phyloP scores from a whole-genome alignment of 371 early-diverging fungal species.

The Zopfochytrium polystomum region DNA sequence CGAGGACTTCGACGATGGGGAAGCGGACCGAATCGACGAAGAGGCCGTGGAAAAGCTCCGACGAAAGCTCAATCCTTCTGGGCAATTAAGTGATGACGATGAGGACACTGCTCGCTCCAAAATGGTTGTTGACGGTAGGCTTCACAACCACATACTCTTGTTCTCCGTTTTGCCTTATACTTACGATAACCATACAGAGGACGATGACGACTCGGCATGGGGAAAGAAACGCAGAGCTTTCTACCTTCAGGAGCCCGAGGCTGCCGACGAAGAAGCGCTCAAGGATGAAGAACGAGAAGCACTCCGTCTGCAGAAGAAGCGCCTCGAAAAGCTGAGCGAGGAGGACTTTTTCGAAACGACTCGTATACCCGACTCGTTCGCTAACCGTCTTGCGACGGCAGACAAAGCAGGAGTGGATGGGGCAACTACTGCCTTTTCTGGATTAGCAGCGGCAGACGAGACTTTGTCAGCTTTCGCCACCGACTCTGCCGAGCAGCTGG shows the following conservation, averaged over 20 bases:
- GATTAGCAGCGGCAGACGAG: slow-evolving; percentile 33
- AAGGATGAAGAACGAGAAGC: slow-evolving; percentile 91
- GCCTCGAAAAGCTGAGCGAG: slow-evolving; percentile 73
- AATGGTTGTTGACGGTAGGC: slow-evolving; percentile 11
- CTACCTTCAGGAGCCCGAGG: slow-evolving; percentile 44
- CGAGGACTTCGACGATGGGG: slow-evolving; percentile 17
- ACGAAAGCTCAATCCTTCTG: slow-evolving; percentile 4
- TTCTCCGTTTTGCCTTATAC: neutral
- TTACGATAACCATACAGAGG: slow-evolving; percentile 9
- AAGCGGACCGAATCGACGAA: slow-evolving; percentile 23
- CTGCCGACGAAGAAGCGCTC: slow-evolving; percentile 50
- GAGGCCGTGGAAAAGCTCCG: slow-evolving; percentile 28
- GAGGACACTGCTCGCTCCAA: slow-evolving; percentile 6
- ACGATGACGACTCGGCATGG: slow-evolving; percentile 33
- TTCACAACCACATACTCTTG: neutral
- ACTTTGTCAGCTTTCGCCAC: slow-evolving; percentile 18
- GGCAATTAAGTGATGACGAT: slow-evolving; percentile 25
- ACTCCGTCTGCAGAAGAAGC: slow-evolving; percentile 77
- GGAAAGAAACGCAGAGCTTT: slow-evolving; percentile 34
- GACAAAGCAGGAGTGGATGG: slow-evolving; percentile 22
- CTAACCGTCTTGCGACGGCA: slow-evolving; percentile 27
- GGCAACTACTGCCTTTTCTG: slow-evolving; percentile 24
- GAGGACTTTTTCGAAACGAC: slow-evolving; percentile 90
- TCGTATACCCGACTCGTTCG: slow-evolving; percentile 69
- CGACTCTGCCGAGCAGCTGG: slow-evolving; percentile 17